Conservation (phyloP, 1,284 basidiomycete genomes). For the Tilletia indica region DNA sequence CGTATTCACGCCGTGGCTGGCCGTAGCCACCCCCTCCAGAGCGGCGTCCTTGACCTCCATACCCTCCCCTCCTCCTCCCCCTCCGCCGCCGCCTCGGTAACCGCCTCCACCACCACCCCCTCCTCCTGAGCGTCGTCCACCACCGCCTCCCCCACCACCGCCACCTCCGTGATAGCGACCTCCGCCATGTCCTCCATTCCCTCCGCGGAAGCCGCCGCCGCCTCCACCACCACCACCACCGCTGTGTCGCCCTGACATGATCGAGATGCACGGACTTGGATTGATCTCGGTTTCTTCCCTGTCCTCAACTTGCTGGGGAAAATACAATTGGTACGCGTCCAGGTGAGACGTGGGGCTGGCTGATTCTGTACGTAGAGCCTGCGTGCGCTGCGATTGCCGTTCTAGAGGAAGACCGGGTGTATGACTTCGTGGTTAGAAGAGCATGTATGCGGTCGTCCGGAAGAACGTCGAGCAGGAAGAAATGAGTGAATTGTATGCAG, state of each 20-base stretch:
- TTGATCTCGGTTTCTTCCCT: background rate
- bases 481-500: background rate
- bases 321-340: too few species aligned
- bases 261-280: background rate
- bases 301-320: background rate
- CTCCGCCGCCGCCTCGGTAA: background rate
- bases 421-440: background rate
- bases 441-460: too few species aligned
- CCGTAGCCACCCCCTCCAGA: slow-evolving; percentile 16
- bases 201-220: background rate
- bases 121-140: background rate
- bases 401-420: background rate
- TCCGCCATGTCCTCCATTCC: background rate
- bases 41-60: background rate
- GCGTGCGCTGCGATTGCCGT: too few species aligned
- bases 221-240: slow-evolving; percentile 24
- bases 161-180: background rate
- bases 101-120: background rate
- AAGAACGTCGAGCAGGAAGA: slow-evolving; percentile 8
- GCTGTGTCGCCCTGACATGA: slow-evolving; percentile 22
- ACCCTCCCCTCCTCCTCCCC: background rate
- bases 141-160: slow-evolving; percentile 24
- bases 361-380: too few species aligned
- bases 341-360: too few species aligned
- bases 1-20: background rate